Evolutionary conservation across 306 rosid species (phyloP), one percentile per base, ranked within the genome.

Genomic region (Geum urbanum): DNA sequence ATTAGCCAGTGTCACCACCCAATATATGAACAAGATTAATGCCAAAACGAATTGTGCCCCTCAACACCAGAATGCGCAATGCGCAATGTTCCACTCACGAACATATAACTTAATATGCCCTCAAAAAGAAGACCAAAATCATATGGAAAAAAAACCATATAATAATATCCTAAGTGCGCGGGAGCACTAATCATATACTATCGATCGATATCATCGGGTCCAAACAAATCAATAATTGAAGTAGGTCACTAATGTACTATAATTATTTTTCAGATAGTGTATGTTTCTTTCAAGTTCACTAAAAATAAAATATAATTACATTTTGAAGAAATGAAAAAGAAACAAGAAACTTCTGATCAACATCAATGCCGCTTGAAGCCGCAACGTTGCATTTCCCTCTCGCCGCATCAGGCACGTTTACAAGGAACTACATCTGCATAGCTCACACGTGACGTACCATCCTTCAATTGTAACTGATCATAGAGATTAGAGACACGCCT

Each of bases 381-480:
- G 49, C 67, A 62, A 62, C 67, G 49, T 43, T 60, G 73, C 74
- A 65, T 62, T 73, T 76, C 78, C 89, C 62, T 58, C 70, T 75
- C 86, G 88, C 89, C 88, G 88, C 91, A 76, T 63, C 71, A 45
- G 45, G 27, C 48, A 66, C 16, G 49, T 7, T 48, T 51, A 5
- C 59, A 14, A 15, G 2, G 22, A 27, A 9, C 9, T 32, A 15
- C 65, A 46, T 45, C 32, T 51, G 41, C 40, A 20, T 4, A 55
- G 20, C 35, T 37, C 22, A 52, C 63, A 69, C 63, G 63, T 69
- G 72, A 50, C 63, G 18, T 35, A 8, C 62, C 32, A 15, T 5
- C 1, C 22, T 59, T 15, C 37, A 32, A 50, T 62, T 37, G 18
- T 57, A 72, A 37, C 52, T 58, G 16, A 35, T 11, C 64, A 54